Evolutionary conservation across 2,329 filamentous ascomycete species (phyloP), one percentile per base, ranked within the genome.

Genomic region (Colletotrichum shisoi): DNA sequence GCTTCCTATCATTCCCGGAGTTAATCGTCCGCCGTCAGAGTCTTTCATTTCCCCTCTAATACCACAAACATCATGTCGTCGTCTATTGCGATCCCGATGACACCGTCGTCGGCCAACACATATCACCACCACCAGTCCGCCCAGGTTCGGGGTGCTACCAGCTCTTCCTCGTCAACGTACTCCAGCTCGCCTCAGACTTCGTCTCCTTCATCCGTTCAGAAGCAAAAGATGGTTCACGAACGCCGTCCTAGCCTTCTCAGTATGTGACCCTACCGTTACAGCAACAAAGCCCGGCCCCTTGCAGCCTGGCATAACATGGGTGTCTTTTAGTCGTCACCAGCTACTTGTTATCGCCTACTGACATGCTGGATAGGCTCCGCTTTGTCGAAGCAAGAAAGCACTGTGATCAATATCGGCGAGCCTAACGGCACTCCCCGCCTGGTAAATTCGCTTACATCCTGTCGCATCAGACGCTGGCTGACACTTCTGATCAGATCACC

Each of bases 331-430:
- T 57, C 19, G 12, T 42, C 46, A n/a, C 31, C n/a, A 27, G 48
- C 40, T 34, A 13, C 15, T 39, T 19, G 6, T 44, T 37, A 37
- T 59, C 34, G 24, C 58, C 70, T 70, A 59, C 78, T 80, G 71
- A 79, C 74, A 69, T 27, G 46, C 57, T 70, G n/a, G 57, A 31
- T 71, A 93, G 91, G 91, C 77, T 85, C 87, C 48, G 89, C 90
- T 19, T 83, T 94, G 69, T 87, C 87, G 51, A 88, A 91, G 76
- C 85, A 91, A 72, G 90, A 93, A 78, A 90, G 90, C 74, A 93
- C 89, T n/a, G 90, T 93, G 53, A 88, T 94, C 76, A 91, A 93
- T 76, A 87, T 94, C 71, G 91, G 89, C 48, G 86, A 91, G 70
- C 87, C 88, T 27, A 90, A 93, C 70, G 89, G 88, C n/a, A 85